Evolutionary conservation across 352 stramenopile genomes (phyloP).

Genomic region (Globisporangium mamillatum): DNA sequence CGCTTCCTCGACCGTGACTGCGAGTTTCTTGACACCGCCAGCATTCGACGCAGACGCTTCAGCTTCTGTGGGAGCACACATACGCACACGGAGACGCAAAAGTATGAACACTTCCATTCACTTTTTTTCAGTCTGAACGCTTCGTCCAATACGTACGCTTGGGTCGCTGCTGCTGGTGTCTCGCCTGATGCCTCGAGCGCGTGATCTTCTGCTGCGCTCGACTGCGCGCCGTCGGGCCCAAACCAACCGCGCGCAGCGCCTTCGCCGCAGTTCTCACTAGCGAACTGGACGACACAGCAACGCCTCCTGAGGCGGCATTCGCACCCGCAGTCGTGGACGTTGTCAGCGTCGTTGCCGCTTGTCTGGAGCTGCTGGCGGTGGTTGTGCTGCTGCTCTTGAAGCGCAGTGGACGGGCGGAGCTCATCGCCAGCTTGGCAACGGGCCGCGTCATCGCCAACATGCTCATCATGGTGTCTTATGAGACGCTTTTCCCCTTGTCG

Average conservation of each 20-base stretch:
- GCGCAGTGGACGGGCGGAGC: conserved; percentile 3
- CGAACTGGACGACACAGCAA: neutral
- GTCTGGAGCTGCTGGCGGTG: neutral
- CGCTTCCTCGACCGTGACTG: conserved; percentile 23
- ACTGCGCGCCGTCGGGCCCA: conserved; percentile 24
- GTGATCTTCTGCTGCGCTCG: conserved; percentile 23
- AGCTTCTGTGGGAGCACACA: neutral
- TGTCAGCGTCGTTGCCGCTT: neutral
- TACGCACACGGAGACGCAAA: neutral
- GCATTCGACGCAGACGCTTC: neutral
- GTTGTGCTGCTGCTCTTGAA: conserved; percentile 18
- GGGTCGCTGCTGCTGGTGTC: conserved; percentile 4
- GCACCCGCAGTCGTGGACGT: conserved; percentile 4
- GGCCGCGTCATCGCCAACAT: conserved; percentile 16
- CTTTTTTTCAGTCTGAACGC: neutral
- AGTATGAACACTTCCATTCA: neutral
- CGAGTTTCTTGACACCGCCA: conserved; percentile 10
- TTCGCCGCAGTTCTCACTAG: conserved; percentile 22
- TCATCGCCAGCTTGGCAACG: neutral
- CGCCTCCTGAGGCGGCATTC: neutral
- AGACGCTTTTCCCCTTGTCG: neutral
- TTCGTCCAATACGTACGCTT: neutral
- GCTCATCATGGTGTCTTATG: conserved; percentile 11
- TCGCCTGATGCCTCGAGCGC: conserved; percentile 9
- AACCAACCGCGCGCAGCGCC: conserved; percentile 23